A percentile compares a stretch with the other conserved stretches of the same genome.
phyloP scores from a whole-genome alignment of 2,329 filamentous ascomycete genomes.

The Grosmannia huntii region DNA sequence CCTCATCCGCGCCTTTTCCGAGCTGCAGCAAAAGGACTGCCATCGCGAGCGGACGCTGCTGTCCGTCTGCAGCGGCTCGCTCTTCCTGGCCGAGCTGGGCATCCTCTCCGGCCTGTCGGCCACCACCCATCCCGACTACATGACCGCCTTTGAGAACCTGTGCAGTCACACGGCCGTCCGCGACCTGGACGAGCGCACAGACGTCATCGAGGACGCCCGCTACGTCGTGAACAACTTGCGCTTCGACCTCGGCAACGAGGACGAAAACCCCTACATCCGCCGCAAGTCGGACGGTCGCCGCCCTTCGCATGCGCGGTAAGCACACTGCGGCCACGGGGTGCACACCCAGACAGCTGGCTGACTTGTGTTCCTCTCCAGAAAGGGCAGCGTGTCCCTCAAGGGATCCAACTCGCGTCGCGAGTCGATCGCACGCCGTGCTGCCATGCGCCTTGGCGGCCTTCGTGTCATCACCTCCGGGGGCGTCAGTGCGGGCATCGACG shows the following conservation, averaged over 20 bases:
- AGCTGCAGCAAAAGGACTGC: slow-evolving; percentile 69
- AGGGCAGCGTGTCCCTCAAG: slow-evolving; percentile 75
- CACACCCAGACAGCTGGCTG: too few species aligned
- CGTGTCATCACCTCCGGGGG: slow-evolving; percentile 73
- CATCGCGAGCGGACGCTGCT: slow-evolving; percentile 69
- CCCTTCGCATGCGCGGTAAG: slow-evolving; percentile 48
- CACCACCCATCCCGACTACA: slow-evolving; percentile 70
- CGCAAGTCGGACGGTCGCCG: slow-evolving; percentile 56
- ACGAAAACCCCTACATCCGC: slow-evolving; percentile 74
- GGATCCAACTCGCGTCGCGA: slow-evolving; percentile 62
- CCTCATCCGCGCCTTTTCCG: slow-evolving; percentile 63
- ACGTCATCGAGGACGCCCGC: slow-evolving; percentile 66
- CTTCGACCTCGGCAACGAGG: slow-evolving; percentile 70
- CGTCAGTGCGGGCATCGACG: slow-evolving; percentile 69
- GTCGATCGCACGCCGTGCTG: slow-evolving; percentile 65
- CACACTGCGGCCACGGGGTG: slow-evolving; percentile 1
- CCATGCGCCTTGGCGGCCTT: slow-evolving; percentile 56
- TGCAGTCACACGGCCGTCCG: slow-evolving; percentile 61
- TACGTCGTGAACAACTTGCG: slow-evolving; percentile 88
- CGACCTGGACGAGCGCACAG: slow-evolving; percentile 62
- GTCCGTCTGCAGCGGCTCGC: slow-evolving; percentile 66
- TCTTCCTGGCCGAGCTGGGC: slow-evolving; percentile 64
- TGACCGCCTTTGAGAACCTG: slow-evolving; percentile 70
- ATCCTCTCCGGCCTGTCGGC: slow-evolving; percentile 68
- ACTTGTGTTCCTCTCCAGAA: slow-evolving; percentile 30